A percentile compares a stretch with the other conserved stretches of the same genome.
Conservation (phyloP, 495 filamentous ascomycete genomes). For the Paragyromitra xinjiangensis region DNA sequence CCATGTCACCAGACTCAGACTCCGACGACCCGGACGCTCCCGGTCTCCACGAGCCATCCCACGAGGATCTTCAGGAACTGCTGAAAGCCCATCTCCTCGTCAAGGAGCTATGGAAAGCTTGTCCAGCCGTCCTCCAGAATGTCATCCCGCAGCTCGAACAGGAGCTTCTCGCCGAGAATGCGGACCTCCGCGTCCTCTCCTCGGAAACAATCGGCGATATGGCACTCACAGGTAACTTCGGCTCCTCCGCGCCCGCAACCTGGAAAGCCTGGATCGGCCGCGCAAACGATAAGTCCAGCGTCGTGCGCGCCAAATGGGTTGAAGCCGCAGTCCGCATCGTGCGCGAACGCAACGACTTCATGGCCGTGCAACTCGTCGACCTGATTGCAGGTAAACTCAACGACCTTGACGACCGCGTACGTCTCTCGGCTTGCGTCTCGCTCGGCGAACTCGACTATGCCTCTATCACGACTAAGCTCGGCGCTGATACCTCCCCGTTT, state of each 20-base stretch:
- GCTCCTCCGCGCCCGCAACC: slow-evolving; percentile 50
- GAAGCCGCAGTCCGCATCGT: slow-evolving; percentile 84
- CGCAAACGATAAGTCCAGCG: slow-evolving; percentile 80
- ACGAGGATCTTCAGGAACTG: slow-evolving; percentile 85
- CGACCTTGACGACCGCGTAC: slow-evolving; percentile 89
- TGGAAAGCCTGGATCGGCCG: slow-evolving; percentile 68
- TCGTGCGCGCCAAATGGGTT: slow-evolving; percentile 85
- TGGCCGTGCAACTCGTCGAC: slow-evolving; percentile 67
- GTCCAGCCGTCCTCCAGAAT: slow-evolving; percentile 85
- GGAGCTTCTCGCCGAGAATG: slow-evolving; percentile 87
- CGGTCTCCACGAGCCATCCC: slow-evolving; percentile 67
- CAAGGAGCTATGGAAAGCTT: slow-evolving; percentile 92
- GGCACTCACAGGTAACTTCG: slow-evolving; percentile 54
- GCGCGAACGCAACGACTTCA: slow-evolving; percentile 55
- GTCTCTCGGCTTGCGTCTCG: slow-evolving; percentile 83
- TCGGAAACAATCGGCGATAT: slow-evolving; percentile 96
- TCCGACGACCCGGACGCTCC: slow-evolving; percentile 78
- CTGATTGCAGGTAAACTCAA: slow-evolving; percentile 80
- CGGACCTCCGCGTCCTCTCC: slow-evolving; percentile 82
- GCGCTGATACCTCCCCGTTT: slow-evolving; percentile 61
- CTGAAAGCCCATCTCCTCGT: slow-evolving; percentile 88
- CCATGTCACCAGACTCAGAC: slow-evolving; percentile 61
- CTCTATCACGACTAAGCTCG: slow-evolving; percentile 82
- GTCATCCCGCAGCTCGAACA: slow-evolving; percentile 94
- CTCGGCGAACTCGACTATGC: slow-evolving; percentile 77